Base-by-base conservation (phyloP, 2,329 filamentous ascomycete species). In the Fusarium sp. region DNA sequence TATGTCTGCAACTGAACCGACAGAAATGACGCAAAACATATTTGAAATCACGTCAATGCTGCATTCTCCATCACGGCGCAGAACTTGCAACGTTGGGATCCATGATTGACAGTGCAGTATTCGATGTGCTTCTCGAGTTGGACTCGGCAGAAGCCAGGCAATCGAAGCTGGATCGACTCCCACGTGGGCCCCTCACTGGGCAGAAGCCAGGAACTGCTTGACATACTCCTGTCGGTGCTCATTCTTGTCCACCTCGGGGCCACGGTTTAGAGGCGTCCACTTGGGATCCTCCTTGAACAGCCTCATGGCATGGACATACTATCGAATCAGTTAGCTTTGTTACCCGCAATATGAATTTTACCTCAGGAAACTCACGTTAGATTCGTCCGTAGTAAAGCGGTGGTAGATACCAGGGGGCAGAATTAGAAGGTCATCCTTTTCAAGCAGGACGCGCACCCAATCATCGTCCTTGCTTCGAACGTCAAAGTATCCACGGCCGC, bases 241-340 rank as follows among this genome's bases (percentile, higher is more conserved):
- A 78, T 98, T 99, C 58, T 75, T 75, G 74, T 98, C 92, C 39
- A 97, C 85, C 44, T 94, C 90, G 5, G 81, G 78, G 7, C 85
- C 87, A 53, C 95, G 87, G 80, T 97, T 96, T 67, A 99, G 78
- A 12, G 95, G 91, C 32, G 93, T 98, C 95, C 95, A 99, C 79
- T 98, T 97, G 31, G 95, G 95, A 78, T 98, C 93, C 66, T 98
- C 95, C 80, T 98, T 93, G 85, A 98, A 99, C 47, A 99, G 83
- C 54, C 95, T 86, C 92, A 98, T 94, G 12, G 95, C 95, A 74
- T 96, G 91, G 67, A 97, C 92, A 74, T 94, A 97, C 93, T 97
- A 68, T 43, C 49, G 26, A 11, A 7, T 13, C 12, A 26, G 46
- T 53, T 12, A 50, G 52, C 40, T n/a, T 31, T 38, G 19, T 19